A percentile compares a stretch with the other conserved stretches of the same genome.
Evolutionary conservation across 345 rosid genomes (phyloP).

Genomic region (Aquilaria yunnanensis): DNA sequence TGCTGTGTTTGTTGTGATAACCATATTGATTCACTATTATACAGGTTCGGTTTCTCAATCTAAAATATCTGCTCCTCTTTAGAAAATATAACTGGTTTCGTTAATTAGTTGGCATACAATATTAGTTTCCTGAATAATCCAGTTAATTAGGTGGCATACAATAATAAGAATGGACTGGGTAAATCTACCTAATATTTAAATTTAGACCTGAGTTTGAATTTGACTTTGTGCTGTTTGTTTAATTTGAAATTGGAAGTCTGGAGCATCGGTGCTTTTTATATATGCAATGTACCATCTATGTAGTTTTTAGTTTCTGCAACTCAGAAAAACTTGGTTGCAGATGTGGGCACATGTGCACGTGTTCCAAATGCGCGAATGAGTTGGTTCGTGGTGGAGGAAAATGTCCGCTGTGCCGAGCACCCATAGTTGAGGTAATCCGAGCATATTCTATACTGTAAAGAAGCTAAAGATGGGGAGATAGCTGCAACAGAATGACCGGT

Average conservation of each 20-base stretch:
- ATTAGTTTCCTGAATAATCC: no score
- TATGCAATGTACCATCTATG: no score
- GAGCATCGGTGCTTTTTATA: no score
- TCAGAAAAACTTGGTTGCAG: slow-evolving; percentile 18
- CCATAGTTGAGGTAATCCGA: slow-evolving; percentile 65
- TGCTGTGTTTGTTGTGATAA: slow-evolving; percentile 75
- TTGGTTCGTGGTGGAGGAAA: slow-evolving; percentile 62
- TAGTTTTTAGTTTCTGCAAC: background rate
- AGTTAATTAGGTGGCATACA: background rate
- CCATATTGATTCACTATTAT: slow-evolving; percentile 64
- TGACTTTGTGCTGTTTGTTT: background rate
- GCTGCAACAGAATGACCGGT: background rate
- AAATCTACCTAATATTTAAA: background rate
- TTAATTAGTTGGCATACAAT: no score
- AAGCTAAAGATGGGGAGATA: slow-evolving; percentile 6
- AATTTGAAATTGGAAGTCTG: no score
- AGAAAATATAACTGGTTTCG: no score
- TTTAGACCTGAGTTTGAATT: background rate
- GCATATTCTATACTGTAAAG: slow-evolving; percentile 72
- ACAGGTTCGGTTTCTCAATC: slow-evolving; percentile 33
- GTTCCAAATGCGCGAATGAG: slow-evolving; percentile 74
- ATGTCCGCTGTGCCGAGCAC: slow-evolving; percentile 77
- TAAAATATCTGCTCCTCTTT: no score
- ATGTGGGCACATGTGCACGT: slow-evolving; percentile 87
- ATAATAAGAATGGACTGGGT: background rate